A percentile compares a stretch with the other conserved stretches of the same genome.
phyloP scores from a whole-genome alignment of 306 rosid species.

The Carpinus viminea region DNA sequence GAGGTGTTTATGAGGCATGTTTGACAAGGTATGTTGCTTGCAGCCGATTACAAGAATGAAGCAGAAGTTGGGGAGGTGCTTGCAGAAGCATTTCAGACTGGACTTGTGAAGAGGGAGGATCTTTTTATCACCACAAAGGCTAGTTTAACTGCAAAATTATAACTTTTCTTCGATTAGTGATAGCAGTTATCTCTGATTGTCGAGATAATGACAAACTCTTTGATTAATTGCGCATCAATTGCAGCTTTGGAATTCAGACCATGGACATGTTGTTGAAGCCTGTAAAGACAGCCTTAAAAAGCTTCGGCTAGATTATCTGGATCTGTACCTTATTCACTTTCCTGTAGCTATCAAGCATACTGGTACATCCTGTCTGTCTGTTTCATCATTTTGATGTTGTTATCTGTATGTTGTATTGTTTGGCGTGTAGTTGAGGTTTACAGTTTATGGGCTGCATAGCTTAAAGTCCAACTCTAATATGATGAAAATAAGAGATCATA shows the following conservation, averaged over 20 bases:
- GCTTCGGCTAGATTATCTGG: conserved; percentile 77
- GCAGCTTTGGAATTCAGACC: conserved; percentile 99
- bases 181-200: background rate
- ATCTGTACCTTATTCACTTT: conserved; percentile 83
- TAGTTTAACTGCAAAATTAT: conserved; percentile 17
- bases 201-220: conserved; percentile 13
- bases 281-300: conserved; percentile 88
- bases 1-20: conserved; percentile 1
- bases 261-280: conserved; percentile 84
- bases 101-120: conserved; percentile 86
- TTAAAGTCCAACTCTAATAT: background rate
- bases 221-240: conserved; percentile 26
- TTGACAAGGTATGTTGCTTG: conserved; percentile 34
- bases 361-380: conserved; percentile 38
- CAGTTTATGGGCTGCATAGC: background rate
- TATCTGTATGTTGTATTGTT: background rate
- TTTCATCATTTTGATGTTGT: background rate
- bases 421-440: background rate
- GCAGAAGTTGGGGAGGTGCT: conserved; percentile 82
- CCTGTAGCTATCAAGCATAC: conserved; percentile 80
- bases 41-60: conserved; percentile 83
- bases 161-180: conserved; percentile 3
- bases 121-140: conserved; percentile 87
- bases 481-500: background rate
- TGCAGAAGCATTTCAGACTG: conserved; percentile 62